Evolutionary conservation across 129 eudicot genomes (phyloP).

Genomic region (Daucus carota): DH1_v3.0 NC_030381.2:31490501-31491000

Average conservation of each 20-base stretch:
- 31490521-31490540: not conserved
- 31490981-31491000: not conserved
- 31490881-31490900: not conserved
- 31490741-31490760: conserved; percentile 67
- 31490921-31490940: not conserved
- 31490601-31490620: not conserved
- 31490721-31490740: conserved; percentile 83
- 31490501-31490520: not conserved
- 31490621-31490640: not conserved
- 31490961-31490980: not conserved
- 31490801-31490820: conserved; percentile 42
- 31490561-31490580: not conserved
- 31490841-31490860: conserved; percentile 32
- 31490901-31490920: not conserved
- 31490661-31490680: not conserved
- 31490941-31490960: not conserved
- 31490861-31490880: conserved; percentile 35
- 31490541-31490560: not conserved
- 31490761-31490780: conserved; percentile 40
- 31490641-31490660: not conserved
- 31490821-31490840: conserved; percentile 49
- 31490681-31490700: conserved; percentile 5
- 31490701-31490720: conserved; percentile 53
- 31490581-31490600: not conserved
- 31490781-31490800: conserved; percentile 67